These are phyloP conservation scores for Myriosclerotinia curreyana DNA, from an alignment of 2,329 filamentous ascomycete species.

Conservation along the genomic window DNA sequence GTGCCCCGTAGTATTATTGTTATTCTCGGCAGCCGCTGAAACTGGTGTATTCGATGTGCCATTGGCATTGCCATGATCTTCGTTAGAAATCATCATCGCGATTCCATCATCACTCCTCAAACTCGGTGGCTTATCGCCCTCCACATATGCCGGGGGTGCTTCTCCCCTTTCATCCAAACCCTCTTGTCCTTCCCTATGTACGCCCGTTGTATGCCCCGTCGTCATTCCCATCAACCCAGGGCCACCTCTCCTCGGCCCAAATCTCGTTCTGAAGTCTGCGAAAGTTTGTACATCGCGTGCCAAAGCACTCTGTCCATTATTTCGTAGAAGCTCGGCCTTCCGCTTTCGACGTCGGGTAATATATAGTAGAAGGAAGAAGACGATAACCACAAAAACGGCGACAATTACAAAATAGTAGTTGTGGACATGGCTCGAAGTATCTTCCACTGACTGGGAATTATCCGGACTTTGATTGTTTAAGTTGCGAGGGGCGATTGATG, in stretches of 20 bases:
- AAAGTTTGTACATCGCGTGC: conserved; percentile 35
- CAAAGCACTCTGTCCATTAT: conserved; percentile 37
- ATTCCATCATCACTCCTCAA: conserved; percentile 19
- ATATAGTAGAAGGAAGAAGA: conserved; percentile 45
- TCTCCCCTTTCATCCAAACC: conserved; percentile 63
- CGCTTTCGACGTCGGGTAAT: conserved; percentile 42
- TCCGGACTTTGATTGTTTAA: conserved; percentile 9
- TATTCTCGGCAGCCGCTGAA: background rate
- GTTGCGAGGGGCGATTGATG: conserved; percentile 15
- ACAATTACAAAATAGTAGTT: conserved; percentile 54
- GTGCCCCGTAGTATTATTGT: background rate
- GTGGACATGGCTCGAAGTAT: conserved; percentile 48
- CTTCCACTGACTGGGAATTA: conserved; percentile 8
- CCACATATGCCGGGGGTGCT: conserved; percentile 60
- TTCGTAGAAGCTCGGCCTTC: conserved; percentile 26
- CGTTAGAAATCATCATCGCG: background rate
- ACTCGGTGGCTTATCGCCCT: conserved; percentile 36
- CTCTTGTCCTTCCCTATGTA: conserved; percentile 42
- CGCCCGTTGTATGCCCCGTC: background rate
- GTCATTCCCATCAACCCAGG: conserved; percentile 18
- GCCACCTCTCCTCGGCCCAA: conserved; percentile 26
- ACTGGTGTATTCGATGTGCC: background rate
- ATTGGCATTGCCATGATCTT: background rate
- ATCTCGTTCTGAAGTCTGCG: conserved; percentile 22
- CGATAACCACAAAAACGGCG: conserved; percentile 45